These are phyloP conservation scores for Fusarium sp. DNA, from an alignment of 2,329 filamentous ascomycete genomes.

Conservation along the genomic window DNA sequence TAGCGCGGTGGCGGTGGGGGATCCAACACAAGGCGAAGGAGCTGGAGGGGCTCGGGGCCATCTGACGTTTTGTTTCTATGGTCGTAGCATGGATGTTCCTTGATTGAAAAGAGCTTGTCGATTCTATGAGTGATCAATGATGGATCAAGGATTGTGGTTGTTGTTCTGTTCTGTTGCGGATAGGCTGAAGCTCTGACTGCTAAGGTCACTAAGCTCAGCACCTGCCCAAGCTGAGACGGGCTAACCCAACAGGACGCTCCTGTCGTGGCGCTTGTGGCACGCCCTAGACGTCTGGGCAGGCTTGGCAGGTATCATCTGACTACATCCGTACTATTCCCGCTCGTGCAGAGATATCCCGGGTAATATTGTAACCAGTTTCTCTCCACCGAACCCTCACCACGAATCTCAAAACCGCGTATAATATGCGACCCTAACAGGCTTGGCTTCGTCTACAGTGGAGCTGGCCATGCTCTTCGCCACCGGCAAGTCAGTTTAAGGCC, in stretches of 20 bases:
- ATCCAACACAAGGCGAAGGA: neutral
- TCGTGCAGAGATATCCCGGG: neutral
- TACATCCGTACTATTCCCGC: neutral
- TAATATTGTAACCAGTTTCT: neutral
- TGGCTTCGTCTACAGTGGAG: constrained; percentile 12
- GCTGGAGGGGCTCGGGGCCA: neutral
- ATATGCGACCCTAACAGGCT: neutral
- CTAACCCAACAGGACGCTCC: neutral
- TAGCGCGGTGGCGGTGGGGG: constrained; percentile 37
- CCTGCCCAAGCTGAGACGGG: neutral
- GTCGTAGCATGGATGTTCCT: constrained; percentile 11
- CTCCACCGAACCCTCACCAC: neutral
- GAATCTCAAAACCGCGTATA: neutral
- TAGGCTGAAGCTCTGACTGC: neutral
- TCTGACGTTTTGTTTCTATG: constrained; percentile 32
- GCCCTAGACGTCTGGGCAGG: neutral
- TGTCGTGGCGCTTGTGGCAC: neutral
- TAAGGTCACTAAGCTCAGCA: neutral
- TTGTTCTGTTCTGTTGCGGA: neutral
- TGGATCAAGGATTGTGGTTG: constrained; percentile 1
- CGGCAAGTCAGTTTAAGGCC: constrained; percentile 10
- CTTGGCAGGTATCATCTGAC: neutral
- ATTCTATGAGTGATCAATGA: neutral
- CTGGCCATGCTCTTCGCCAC: neutral
- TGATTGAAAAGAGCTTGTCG: neutral